These are phyloP conservation scores for Colletotrichum lindemuthianum DNA, from an alignment of 2,329 filamentous ascomycete genomes.

Conservation along the genomic window DNA sequence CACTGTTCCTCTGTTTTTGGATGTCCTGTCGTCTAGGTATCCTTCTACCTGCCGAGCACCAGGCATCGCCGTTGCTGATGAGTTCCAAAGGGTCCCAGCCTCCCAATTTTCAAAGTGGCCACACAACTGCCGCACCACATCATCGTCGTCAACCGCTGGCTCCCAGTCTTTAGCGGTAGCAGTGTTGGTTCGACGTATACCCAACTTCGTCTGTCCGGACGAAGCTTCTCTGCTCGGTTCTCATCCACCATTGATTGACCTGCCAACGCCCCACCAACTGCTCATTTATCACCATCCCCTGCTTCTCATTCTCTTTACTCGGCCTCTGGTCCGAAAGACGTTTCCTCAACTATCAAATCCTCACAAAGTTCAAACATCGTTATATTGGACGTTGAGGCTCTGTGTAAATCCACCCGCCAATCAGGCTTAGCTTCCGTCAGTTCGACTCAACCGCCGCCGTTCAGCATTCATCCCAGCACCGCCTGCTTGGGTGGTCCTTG, in stretches of 20 bases:
- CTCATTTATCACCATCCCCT: conserved; percentile 23
- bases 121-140: conserved; percentile 31
- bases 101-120: conserved; percentile 36
- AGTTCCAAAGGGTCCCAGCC: conserved; percentile 34
- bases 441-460: not conserved
- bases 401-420: too few species aligned
- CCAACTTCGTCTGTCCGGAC: not conserved
- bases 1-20: not conserved
- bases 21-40: conserved; percentile 20
- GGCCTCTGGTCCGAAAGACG: conserved; percentile 6
- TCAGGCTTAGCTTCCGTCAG: too few species aligned
- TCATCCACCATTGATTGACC: not conserved
- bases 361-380: not conserved
- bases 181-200: not conserved
- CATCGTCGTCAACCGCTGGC: conserved; percentile 22
- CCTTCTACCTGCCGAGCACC: conserved; percentile 38
- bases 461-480: conserved; percentile 30
- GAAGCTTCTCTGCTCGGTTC: not conserved
- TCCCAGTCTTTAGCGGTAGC: conserved; percentile 8
- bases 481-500: conserved; percentile 26
- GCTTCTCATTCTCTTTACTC: conserved; percentile 11
- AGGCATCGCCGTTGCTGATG: conserved; percentile 29
- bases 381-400: too few species aligned
- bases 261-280: conserved; percentile 12
- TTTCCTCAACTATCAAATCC: conserved; percentile 9